Evolutionary conservation across 2,329 filamentous ascomycete species (phyloP), one percentile per base, ranked within the genome.

Genomic region (Periconia macrospinosa): DNA sequence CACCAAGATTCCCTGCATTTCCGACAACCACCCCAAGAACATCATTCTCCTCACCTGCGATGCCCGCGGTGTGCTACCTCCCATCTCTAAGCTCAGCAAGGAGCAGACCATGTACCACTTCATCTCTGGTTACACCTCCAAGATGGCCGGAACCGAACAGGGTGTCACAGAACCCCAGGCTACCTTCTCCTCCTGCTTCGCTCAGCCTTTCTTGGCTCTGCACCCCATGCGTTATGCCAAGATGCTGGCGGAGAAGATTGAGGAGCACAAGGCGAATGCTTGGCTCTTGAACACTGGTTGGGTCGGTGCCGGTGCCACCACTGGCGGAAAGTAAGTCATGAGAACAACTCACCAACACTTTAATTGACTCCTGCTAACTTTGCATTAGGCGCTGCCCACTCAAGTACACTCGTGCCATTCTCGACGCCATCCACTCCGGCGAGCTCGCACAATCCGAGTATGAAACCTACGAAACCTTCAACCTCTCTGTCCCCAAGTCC

Each of bases 21-120:
- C 90, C 44, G 81, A 84, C 62, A 89, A 85, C 77, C 92, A 97
- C 83, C 94, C 94, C 66, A 88, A 84, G 77, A 99, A 99, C 86
- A 97, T 99, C 79, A 90, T 99, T 73, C 89, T 99, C 67, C 87
- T 99, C 67, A 99, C 94, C 59, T 99, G 94, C 81, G 94, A 99
- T 71, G 94, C 94, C 56, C 91, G 94, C 65, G 94, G 94, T 82
- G 94, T 99, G 47, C 87, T 99, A 52, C 94, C 94, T 53, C 94
- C 94, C 46, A 97, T 99, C 79, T 97, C 92, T 70, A 97, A 97
- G 84, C 89, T 99, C 75, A 87, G 89, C 82, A 86, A 89, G 61
- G 86, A 91, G 70, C 94, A 97, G 82, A 96, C 92, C 77, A 97
- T 99, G 93, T 99, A 97, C 88, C 94, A 99, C 85, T 99, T 99